Conservation (phyloP, 208 protist genomes). For the Crithidia acanthocephali region DNA sequence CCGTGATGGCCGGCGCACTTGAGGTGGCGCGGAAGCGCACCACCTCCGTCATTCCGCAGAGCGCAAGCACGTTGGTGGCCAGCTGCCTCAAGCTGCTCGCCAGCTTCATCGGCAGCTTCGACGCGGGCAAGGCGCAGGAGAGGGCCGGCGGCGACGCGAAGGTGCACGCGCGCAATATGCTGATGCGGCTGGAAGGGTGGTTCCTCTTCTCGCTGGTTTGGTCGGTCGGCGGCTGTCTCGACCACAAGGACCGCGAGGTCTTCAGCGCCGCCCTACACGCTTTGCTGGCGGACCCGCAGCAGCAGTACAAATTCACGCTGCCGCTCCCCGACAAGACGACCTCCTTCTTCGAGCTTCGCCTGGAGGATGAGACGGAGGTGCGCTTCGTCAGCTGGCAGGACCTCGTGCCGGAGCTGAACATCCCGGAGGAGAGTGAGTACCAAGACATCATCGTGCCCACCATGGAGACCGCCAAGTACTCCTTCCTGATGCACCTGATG, state of each 20-base stretch:
- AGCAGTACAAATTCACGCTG: slow-evolving; percentile 60
- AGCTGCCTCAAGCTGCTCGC: slow-evolving; percentile 87
- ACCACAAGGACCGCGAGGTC: slow-evolving; percentile 64
- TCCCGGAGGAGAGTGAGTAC: slow-evolving; percentile 86
- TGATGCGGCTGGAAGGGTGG: slow-evolving; percentile 88
- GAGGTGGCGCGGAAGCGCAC: slow-evolving; percentile 85
- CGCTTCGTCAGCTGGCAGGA: slow-evolving; percentile 85
- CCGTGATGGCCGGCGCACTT: slow-evolving; percentile 79
- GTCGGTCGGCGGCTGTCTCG: slow-evolving; percentile 93
- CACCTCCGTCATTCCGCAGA: slow-evolving; percentile 78
- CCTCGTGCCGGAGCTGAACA: slow-evolving; percentile 81
- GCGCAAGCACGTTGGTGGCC: slow-evolving; percentile 72
- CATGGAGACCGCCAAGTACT: slow-evolving; percentile 93
- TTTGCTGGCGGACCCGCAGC: slow-evolving; percentile 32
- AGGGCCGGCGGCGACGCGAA: slow-evolving; percentile 26
- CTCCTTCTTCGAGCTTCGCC: slow-evolving; percentile 86
- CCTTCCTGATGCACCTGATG: slow-evolving; percentile 89
- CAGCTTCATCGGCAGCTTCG: slow-evolving; percentile 57
- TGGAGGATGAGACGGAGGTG: slow-evolving; percentile 75
- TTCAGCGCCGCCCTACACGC: slow-evolving; percentile 89
- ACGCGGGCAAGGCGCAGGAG: slow-evolving; percentile 32
- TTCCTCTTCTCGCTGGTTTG: slow-evolving; percentile 95
- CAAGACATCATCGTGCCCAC: slow-evolving; percentile 96
- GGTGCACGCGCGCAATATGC: slow-evolving; percentile 56
- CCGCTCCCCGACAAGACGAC: slow-evolving; percentile 69